Base-by-base conservation (phyloP, 208 protist genomes). In the Trypanosoma avium region DNA sequence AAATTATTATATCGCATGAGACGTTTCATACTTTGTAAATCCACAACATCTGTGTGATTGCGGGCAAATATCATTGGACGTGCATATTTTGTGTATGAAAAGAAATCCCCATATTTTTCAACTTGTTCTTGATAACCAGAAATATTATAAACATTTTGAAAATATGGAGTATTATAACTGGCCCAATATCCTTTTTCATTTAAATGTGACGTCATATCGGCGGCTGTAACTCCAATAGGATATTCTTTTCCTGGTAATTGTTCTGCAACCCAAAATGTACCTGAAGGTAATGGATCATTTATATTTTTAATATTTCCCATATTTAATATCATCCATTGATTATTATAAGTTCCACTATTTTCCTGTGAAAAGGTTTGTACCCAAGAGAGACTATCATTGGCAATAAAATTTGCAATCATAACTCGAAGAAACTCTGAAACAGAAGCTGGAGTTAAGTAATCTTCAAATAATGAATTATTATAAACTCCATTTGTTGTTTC, bases 301-400 rank as follows among this genome's bases (percentile, higher is more conserved):
- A 27, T n/a, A 32, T 63, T 71, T 27, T 81, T 88, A 17, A 70
- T 57, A 6, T 86, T 86, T 26, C 53, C 55, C 45, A 88, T 77
- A 60, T 97, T 80, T 3, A 97, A n/a, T 21, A 97, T 69, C 54
- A 97, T 86, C 69, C 80, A 98, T 69, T 97, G 92, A 61, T 94
- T 96, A 68, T 96, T 97, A 60, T 97, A 97, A 15, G 94, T 97
- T 7, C 95, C 95, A 33, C 75, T 86, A 75, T 97, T 98, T 24
- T 95, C 61, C 9, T 46, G 62, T 2, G 57, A 38, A 70, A 96
- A 95, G 15, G 83, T 55, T 29, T 79, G 30, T 9, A 77, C 55
- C 82, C 89, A 98, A 32, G 87, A 61, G 24, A 78, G 46, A 27
- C 65, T 72, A 26, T 66, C 52, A 24, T 43, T 59, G 24, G 88